phyloP scores from a whole-genome alignment of 1,284 basidiomycete species.

The Austroboletus sp. region DNA sequence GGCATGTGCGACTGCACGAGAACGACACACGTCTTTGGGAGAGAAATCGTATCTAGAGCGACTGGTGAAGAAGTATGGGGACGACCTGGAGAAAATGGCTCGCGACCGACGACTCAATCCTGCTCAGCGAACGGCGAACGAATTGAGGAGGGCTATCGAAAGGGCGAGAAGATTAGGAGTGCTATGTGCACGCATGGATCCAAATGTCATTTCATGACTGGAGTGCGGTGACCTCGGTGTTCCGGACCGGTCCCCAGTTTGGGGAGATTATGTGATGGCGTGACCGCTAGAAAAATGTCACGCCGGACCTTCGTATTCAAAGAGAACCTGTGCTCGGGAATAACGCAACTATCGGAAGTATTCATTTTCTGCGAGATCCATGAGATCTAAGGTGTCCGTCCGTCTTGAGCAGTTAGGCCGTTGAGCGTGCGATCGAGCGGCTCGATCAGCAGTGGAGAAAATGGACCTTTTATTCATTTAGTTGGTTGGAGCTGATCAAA shows the following conservation, averaged over 20 bases:
- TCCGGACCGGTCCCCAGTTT: constrained; percentile 9
- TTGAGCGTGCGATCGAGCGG: too few relatives aligned
- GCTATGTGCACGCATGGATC: constrained; percentile 7
- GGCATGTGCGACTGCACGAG: constrained; percentile 39
- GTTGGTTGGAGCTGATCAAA: too few relatives aligned
- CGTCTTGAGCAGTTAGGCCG: neutral
- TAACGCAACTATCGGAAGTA: constrained; percentile 16
- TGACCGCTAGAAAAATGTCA: constrained; percentile 22
- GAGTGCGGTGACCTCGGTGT: constrained; percentile 6
- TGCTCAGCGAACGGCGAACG: constrained; percentile 82
- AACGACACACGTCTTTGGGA: constrained; percentile 62
- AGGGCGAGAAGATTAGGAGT: constrained; percentile 41
- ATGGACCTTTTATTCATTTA: neutral
- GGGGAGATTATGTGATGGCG: constrained; percentile 24
- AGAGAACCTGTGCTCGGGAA: constrained; percentile 29
- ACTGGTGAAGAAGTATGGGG: constrained; percentile 67
- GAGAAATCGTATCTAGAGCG: constrained; percentile 65
- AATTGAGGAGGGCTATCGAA: constrained; percentile 60
- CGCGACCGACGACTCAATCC: constrained; percentile 74
- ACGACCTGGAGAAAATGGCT: constrained; percentile 73
- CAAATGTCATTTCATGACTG: constrained; percentile 6
- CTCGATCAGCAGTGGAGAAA: neutral
- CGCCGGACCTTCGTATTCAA: constrained; percentile 19
- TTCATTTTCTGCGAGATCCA: constrained; percentile 12
- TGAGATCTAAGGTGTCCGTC: constrained; percentile 13